phyloP scores from a whole-genome alignment of 768 basidiomycete genomes.

The Cystobasidium tubakii region DNA sequence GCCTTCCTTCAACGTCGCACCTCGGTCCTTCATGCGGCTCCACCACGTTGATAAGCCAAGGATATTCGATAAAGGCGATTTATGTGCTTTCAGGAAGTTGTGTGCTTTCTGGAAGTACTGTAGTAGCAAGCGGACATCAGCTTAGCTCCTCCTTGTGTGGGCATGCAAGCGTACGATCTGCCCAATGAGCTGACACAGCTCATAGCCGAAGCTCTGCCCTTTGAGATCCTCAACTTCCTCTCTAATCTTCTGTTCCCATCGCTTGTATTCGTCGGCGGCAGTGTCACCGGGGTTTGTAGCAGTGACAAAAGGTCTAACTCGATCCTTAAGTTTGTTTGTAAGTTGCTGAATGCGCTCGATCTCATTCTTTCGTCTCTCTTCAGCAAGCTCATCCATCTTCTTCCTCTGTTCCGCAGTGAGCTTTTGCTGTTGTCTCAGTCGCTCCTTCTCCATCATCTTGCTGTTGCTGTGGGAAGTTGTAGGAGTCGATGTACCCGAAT shows the following conservation, averaged over 20 bases:
- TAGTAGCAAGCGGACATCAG: slow-evolving; percentile 50
- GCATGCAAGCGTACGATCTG: slow-evolving; percentile 30
- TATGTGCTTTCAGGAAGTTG: slow-evolving; percentile 81
- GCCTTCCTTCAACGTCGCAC: slow-evolving; percentile 70
- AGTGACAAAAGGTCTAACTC: slow-evolving; percentile 83
- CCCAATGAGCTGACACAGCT: slow-evolving; percentile 46
- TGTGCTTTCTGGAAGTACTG: slow-evolving; percentile 88
- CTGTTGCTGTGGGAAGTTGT: slow-evolving; percentile 38
- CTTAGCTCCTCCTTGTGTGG: slow-evolving; percentile 53
- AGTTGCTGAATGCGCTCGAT: slow-evolving; percentile 69
- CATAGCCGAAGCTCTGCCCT: slow-evolving; percentile 89
- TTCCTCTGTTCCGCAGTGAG: slow-evolving; percentile 75
- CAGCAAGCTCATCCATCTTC: slow-evolving; percentile 74
- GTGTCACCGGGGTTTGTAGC: slow-evolving; percentile 52
- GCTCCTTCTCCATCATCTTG: slow-evolving; percentile 36
- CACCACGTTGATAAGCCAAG: slow-evolving; percentile 67
- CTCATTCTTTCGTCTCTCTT: slow-evolving; percentile 71
- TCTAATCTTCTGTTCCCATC: slow-evolving; percentile 69
- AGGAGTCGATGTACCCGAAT: neutral
- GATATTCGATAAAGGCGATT: slow-evolving; percentile 60
- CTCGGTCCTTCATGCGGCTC: slow-evolving; percentile 80
- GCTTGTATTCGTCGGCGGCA: slow-evolving; percentile 73
- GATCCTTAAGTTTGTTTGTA: slow-evolving; percentile 71
- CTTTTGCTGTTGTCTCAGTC: slow-evolving; percentile 53
- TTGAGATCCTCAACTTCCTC: slow-evolving; percentile 90